Percentiles rank a stretch among this genome's conserved stretches.
Conservation (phyloP, 495 filamentous ascomycete genomes). For the Jackrogersella multiformis region DNA sequence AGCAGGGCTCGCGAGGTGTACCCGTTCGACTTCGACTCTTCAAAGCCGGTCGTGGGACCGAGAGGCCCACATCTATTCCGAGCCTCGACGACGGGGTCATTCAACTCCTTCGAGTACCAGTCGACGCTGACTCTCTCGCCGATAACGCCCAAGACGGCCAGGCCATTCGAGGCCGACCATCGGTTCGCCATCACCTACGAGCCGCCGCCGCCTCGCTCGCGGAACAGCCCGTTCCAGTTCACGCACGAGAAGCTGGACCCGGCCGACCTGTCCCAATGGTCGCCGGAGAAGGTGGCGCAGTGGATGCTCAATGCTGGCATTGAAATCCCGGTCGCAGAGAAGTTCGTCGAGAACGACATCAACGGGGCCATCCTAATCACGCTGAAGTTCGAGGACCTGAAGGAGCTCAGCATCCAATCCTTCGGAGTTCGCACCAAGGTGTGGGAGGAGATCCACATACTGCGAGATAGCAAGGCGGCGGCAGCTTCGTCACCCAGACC, state of each 20-base stretch:
- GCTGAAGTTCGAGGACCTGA: conserved; percentile 91
- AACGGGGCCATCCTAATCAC: conserved; percentile 82
- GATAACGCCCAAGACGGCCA: conserved; percentile 57
- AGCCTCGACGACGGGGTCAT: conserved; percentile 58
- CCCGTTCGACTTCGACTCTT: conserved; percentile 45
- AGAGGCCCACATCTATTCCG: conserved; percentile 91
- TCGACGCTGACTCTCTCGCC: conserved; percentile 74
- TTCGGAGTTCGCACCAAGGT: conserved; percentile 89
- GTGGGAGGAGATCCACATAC: conserved; percentile 81
- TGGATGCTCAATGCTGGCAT: conserved; percentile 82
- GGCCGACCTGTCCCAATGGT: conserved; percentile 69
- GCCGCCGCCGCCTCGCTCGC: conserved; percentile 48
- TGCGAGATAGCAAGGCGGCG: conserved; percentile 65
- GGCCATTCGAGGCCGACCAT: conserved; percentile 45
- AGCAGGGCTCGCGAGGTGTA: conserved; percentile 50
- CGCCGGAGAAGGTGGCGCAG: conserved; percentile 75
- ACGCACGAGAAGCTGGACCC: conserved; percentile 66
- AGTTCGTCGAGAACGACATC: conserved; percentile 91
- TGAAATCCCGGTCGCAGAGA: conserved; percentile 77
- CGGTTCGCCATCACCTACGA: conserved; percentile 48
- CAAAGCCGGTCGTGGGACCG: conserved; percentile 78
- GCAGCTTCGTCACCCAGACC: conserved; percentile 59
- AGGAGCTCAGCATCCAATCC: conserved; percentile 90
- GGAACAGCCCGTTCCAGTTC: conserved; percentile 56
- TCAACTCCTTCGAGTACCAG: conserved; percentile 63